Evolutionary conservation across 2,329 filamentous ascomycete species (phyloP), one percentile per base, ranked within the genome.

Genomic region (Coniochaeta sp.): DNA sequence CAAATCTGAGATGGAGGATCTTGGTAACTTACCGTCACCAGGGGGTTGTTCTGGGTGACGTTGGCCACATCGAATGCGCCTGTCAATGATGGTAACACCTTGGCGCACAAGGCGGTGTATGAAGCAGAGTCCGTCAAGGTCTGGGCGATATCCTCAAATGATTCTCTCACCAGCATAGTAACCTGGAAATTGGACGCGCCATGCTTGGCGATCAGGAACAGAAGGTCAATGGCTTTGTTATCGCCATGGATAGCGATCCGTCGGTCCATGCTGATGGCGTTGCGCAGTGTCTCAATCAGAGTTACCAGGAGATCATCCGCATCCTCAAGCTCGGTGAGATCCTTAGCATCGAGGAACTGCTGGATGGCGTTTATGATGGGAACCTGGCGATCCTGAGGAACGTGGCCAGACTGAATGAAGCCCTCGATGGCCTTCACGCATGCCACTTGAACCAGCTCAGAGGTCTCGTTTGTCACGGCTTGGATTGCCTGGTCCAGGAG

Each of bases 261-360:
- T 3, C 87, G 82, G 60, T 96, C 86, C 51, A 96, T 79, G 59
- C 86, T 78, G 61, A 97, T 94, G 26, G 88, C 86, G 60, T 91
- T 85, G 49, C 90, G 82, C 3, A 97, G 75, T 1, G 91, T 87
- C 68, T 96, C 91, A 6, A 92, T 87, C 28, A 99, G 75, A 0
- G 91, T 92, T 13, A 95, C 89, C 58, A 96, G 83, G 51, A 97
- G 80, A 66, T 99, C 94, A 59, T 97, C 92, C 10, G 89, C 88
- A 56, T 96, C 91, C 51, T 87, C 84, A 47, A 95, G 79, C 16
- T 96, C 91, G 50, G 81, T 82, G 48, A 94, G 76, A 61, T 96
- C 91, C 65, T 92, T 91, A 14, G 79, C 74, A 42, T 85, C 80
- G 58, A 97, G 79, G 68, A 91, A 99, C 31, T 86, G 74, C 49